Evolutionary conservation across 2,329 filamentous ascomycete species (phyloP), one percentile per base, ranked within the genome.

Genomic region (Aureobasidium zeae): DNA sequence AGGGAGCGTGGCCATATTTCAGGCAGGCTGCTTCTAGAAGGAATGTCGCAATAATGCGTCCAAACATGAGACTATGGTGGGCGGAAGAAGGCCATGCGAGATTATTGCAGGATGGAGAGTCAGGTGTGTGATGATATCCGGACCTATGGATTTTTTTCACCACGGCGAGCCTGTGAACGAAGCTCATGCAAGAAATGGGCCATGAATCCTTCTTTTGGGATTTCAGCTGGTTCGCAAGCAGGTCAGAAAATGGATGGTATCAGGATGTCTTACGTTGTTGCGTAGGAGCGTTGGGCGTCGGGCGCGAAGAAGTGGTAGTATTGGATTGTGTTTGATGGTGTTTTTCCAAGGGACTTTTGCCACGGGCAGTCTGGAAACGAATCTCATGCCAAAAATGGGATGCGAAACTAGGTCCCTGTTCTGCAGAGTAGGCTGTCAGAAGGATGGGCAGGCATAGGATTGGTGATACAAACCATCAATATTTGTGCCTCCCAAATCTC

Each of bases 301-400:
- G 13, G 2, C 21, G 10, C 2, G 29, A 21, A 7, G 6, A n/a
- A 7, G 28, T 9, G 28, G 28, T 5, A 11, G 10, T n/a, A n/a
- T n/a, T n/a, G n/a, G n/a, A n/a, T n/a, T n/a, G n/a, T 30, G 10
- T 7, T 30, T 30, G 28, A 9, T 5, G 13, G 12, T 24, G 16
- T 9, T 16, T 20, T 22, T 44, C 10, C n/a, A 33, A n/a, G 6
- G 30, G 29, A 4, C 16, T 43, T 12, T 43, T 43, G 11, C 25
- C 29, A 16, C 20, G 33, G 2, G 29, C 39, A 16, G 45, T 26
- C 22, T 73, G 69, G 8, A 63, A 57, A 51, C 66, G 71, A 29
- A 78, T 52, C 53, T 77, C 74, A 26, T 76, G 69, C 21, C 63
- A 60, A 54, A 74, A 77, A 46, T 74, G 68, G 36, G 67, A 60